A percentile compares a stretch with the other conserved stretches of the same genome.
Conservation (phyloP, 805 yeast genomes). For the Lachancea sp. region DNA sequence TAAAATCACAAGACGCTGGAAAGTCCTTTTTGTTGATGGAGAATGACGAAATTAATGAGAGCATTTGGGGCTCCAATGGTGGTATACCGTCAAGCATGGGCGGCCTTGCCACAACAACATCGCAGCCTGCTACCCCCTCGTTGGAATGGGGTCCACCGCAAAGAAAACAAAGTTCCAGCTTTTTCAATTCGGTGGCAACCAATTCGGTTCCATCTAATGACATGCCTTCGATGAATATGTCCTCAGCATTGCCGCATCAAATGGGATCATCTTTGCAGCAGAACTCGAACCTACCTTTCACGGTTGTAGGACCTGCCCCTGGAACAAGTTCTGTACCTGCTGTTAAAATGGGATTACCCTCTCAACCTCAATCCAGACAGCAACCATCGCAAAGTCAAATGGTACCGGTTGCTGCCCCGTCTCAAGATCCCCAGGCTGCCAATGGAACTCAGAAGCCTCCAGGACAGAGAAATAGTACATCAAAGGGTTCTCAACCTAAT, state of each 20-base stretch:
- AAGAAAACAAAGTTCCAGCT: constrained; percentile 25
- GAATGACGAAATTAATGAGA: constrained; percentile 31
- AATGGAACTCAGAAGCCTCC: constrained; percentile 18
- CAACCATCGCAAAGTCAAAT: constrained; percentile 17
- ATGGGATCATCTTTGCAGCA: constrained; percentile 16
- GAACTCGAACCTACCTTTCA: constrained; percentile 36
- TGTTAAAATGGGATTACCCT: constrained; percentile 22
- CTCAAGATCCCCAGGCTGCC: constrained; percentile 15
- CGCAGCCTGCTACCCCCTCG: constrained; percentile 29
- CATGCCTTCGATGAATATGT: constrained; percentile 22
- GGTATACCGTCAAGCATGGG: constrained; percentile 28
- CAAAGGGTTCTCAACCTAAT: constrained; percentile 15
- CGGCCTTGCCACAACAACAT: constrained; percentile 21
- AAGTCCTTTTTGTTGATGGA: constrained; percentile 39
- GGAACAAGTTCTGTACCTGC: constrained; percentile 4
- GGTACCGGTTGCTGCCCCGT: constrained; percentile 12
- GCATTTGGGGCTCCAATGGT: constrained; percentile 30
- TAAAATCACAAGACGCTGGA: constrained; percentile 33
- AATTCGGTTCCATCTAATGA: constrained; percentile 11
- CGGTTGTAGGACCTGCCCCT: constrained; percentile 14
- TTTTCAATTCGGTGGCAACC: constrained; percentile 16
- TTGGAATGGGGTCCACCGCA: constrained; percentile 27
- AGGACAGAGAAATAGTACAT: constrained; percentile 13
- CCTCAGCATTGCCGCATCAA: constrained; percentile 7
- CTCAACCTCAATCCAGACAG: constrained; percentile 20